These are phyloP conservation scores for Penicillium chermesinum DNA, from an alignment of 495 filamentous ascomycete genomes.

Conservation along the genomic window DNA sequence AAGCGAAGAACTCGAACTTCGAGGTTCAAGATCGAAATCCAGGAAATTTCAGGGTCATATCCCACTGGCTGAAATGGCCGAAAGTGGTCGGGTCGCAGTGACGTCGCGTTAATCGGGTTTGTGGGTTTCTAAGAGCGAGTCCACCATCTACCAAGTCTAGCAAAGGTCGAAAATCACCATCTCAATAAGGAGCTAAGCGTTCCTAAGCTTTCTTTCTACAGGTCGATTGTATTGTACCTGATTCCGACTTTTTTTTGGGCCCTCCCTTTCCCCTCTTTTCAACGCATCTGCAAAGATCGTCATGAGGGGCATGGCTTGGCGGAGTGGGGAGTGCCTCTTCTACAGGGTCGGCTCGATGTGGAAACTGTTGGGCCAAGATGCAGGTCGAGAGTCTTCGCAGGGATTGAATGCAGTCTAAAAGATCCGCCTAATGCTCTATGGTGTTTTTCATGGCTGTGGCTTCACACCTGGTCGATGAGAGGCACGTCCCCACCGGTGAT, in stretches of 20 bases:
- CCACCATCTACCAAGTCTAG: background rate
- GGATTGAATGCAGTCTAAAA: background rate
- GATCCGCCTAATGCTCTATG: background rate
- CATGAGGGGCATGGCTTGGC: conserved; percentile 26
- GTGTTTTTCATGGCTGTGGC: background rate
- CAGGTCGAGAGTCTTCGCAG: too few relatives aligned
- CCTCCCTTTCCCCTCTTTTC: background rate
- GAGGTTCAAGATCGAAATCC: background rate
- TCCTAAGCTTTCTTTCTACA: background rate
- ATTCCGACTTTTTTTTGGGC: background rate
- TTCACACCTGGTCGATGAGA: conserved; percentile 32
- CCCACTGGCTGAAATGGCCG: background rate
- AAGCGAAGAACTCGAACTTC: too few relatives aligned
- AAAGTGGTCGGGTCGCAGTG: background rate
- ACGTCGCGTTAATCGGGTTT: conserved; percentile 2
- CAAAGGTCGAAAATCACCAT: background rate
- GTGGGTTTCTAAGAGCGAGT: background rate
- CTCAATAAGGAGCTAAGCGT: background rate
- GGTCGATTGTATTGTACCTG: too few relatives aligned
- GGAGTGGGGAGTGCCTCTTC: conserved; percentile 9
- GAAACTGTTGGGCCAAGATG: background rate
- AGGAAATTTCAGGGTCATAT: background rate
- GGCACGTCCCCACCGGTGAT: conserved; percentile 74
- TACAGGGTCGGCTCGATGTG: background rate
- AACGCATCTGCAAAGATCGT: conserved; percentile 8